Conservation (phyloP, 257 asterid genomes). For the Scutellaria minor region DNA sequence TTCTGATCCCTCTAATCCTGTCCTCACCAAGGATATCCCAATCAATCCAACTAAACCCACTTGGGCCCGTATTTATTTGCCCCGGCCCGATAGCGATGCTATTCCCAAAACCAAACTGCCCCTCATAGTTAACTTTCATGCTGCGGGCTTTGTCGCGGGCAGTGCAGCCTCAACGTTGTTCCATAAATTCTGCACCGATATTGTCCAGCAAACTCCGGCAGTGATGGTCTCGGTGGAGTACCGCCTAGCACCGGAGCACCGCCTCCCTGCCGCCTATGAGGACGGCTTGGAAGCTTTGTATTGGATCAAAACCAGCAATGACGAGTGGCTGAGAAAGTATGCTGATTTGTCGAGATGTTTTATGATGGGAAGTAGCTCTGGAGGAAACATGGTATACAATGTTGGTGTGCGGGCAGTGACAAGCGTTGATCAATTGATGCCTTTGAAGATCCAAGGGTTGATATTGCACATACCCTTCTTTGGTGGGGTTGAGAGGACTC, state of each 20-base stretch:
- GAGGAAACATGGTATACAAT: conserved; percentile 53
- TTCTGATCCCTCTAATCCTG: conserved; percentile 29
- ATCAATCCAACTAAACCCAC: conserved; percentile 40
- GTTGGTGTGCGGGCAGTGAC: conserved; percentile 36
- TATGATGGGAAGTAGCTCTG: conserved; percentile 61
- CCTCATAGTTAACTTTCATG: conserved; percentile 51
- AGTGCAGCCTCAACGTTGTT: conserved; percentile 13
- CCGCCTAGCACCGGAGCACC: conserved; percentile 66
- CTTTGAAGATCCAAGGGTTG: conserved; percentile 53
- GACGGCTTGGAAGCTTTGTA: conserved; percentile 49
- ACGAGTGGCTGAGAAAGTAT: conserved; percentile 45
- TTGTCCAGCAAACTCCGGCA: conserved; percentile 39
- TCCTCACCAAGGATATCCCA: conserved; percentile 47
- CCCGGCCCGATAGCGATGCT: conserved; percentile 25
- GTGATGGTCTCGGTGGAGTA: conserved; percentile 50
- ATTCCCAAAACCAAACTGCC: conserved; percentile 36
- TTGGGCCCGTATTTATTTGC: conserved; percentile 45
- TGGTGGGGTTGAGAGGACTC: conserved; percentile 52
- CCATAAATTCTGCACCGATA: conserved; percentile 29
- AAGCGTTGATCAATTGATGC: conserved; percentile 28
- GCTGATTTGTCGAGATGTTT: conserved; percentile 55
- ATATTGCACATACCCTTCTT: conserved; percentile 50
- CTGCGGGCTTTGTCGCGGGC: conserved; percentile 52
- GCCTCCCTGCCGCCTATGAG: conserved; percentile 67
- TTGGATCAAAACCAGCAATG: conserved; percentile 41